Base-by-base conservation (phyloP, 805 yeast genomes). In the Brettanomyces naardenensis region DNA sequence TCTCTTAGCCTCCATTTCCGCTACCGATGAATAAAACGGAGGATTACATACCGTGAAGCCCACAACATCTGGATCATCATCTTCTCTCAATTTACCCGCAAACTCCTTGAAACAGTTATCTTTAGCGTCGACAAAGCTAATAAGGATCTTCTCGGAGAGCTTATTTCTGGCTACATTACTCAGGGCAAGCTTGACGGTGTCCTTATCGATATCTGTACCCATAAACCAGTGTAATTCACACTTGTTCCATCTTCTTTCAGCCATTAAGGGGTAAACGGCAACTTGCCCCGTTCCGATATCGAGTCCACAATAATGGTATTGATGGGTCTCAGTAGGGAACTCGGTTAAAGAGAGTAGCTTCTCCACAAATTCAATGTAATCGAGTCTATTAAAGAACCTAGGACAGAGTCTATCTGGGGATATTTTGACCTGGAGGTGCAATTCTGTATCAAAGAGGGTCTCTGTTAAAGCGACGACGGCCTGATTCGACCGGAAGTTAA, bases 241-340 rank as follows among this genome's bases (percentile, higher is more conserved):
- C 21, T 15, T 23, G 20, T 30, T 18, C 11, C 13, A 6, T 5
- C 19, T 31, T 18, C 13, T 14, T 13, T 15, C 15, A 18, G 23
- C 31, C 23, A 73, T 41, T 1, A 73, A 38, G 2, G 75, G 66
- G 47, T 72, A 73, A 1, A 73, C 65, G 4, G 68, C 68, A 29
- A 65, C 55, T 18, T 68, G 65, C 1, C 79, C 78, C 0, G 73
- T 66, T 1, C 79, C 79, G 14, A 70, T 55, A 43, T 71, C 75
- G n/a, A 68, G 35, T 1, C 64, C 68, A 28, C 3, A 14, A 14
- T 29, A 25, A 19, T 14, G 11, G 9, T 20, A 7, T 27, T 21
- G 19, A 11, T 30, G 34, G 5, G 29, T 35, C 9, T 7, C 25
- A 14, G 21, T 6, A 5, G 44, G 31, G 4, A 35, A 18, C 2